Evolutionary conservation across 331 rosid genomes (phyloP).

Genomic region (Stylosanthes scabra): DNA sequence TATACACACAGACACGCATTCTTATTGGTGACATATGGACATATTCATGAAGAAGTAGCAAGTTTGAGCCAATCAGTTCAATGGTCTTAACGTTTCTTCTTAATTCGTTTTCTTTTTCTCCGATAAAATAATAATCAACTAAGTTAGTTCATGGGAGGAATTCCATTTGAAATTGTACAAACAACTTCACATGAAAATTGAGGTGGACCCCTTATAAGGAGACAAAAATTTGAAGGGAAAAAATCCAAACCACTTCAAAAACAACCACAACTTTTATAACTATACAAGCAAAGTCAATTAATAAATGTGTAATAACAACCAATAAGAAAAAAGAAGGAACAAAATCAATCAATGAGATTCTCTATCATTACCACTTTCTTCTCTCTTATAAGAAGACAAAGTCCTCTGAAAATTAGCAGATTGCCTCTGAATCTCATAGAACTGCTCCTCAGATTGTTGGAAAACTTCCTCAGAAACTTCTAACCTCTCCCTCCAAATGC

Average conservation of each 20-base stretch:
- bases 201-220: slow-evolving; percentile 43
- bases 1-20: slow-evolving; percentile 16
- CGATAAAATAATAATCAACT: not conserved
- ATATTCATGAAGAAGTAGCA: slow-evolving; percentile 35
- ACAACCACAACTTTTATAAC: slow-evolving; percentile 16
- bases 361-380: slow-evolving; percentile 59
- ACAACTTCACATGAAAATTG: slow-evolving; percentile 26
- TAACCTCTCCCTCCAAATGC: slow-evolving; percentile 42
- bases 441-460: slow-evolving; percentile 67
- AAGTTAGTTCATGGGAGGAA: slow-evolving; percentile 17
- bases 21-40: slow-evolving; percentile 26
- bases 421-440: slow-evolving; percentile 72
- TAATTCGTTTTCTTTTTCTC: not conserved
- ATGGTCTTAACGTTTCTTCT: slow-evolving; percentile 30
- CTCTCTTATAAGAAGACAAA: slow-evolving; percentile 50
- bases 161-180: slow-evolving; percentile 26
- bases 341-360: slow-evolving; percentile 36
- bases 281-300: slow-evolving; percentile 27
- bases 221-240: slow-evolving; percentile 9
- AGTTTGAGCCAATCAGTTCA: slow-evolving; percentile 30
- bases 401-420: slow-evolving; percentile 57
- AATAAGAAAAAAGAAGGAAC: not conserved
- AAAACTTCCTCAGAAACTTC: slow-evolving; percentile 56
- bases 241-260: slow-evolving; percentile 21
- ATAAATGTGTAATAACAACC: slow-evolving; percentile 19